Conservation (phyloP, 306 rosid species). For the Calophaca sinica region DNA sequence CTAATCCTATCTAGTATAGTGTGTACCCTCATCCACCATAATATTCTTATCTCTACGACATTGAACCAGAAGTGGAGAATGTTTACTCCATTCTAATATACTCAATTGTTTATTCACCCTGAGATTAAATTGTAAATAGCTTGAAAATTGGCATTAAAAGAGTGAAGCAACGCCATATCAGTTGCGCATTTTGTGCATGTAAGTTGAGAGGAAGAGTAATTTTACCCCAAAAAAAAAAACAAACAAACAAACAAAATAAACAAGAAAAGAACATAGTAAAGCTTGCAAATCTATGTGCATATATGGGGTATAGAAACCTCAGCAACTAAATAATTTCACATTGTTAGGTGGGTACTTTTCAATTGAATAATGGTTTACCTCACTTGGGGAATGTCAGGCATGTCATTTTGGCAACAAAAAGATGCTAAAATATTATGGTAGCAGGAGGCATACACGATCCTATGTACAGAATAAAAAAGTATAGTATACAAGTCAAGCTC, state of each 20-base stretch:
- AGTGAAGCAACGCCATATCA: neutral
- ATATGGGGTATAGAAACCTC: neutral
- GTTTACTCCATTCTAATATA: conserved; percentile 22
- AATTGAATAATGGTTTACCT: conserved; percentile 11
- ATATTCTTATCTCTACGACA: too few relatives aligned
- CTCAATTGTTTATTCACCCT: conserved; percentile 9
- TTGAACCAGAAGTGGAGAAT: neutral
- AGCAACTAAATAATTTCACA: conserved; percentile 10
- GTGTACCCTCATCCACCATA: too few relatives aligned
- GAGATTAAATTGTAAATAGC: neutral
- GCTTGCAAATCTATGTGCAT: conserved; percentile 8
- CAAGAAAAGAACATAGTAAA: neutral
- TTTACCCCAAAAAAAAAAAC: too few relatives aligned
- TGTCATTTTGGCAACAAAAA: conserved; percentile 24
- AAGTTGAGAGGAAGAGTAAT: neutral
- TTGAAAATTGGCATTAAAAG: neutral
- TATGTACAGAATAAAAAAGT: neutral
- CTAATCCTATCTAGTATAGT: too few relatives aligned
- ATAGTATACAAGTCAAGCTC: conserved; percentile 23
- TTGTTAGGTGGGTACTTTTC: conserved; percentile 12
- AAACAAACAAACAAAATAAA: neutral
- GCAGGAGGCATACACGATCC: conserved; percentile 5
- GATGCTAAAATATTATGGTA: conserved; percentile 18
- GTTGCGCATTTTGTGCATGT: neutral
- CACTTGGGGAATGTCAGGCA: too few relatives aligned